These are phyloP conservation scores for Globisporangium carolinianum DNA, from an alignment of 352 stramenopile genomes.

Conservation along the genomic window DNA sequence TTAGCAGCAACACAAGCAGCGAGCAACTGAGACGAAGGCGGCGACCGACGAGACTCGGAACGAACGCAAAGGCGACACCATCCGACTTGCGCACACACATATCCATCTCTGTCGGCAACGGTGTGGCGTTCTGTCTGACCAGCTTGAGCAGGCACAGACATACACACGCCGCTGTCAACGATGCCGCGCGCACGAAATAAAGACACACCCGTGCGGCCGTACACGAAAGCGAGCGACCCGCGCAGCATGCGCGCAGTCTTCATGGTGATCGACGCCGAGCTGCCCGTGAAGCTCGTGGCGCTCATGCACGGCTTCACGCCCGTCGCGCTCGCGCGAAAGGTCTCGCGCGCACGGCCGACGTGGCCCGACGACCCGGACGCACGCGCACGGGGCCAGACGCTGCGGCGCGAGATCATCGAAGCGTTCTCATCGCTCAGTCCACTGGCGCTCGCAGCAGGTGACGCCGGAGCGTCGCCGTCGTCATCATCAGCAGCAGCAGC, in stretches of 20 bases:
- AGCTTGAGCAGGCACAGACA: neutral
- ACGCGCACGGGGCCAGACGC: neutral
- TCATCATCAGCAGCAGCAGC: too few species aligned
- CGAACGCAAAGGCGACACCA: too few species aligned
- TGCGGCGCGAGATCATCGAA: neutral
- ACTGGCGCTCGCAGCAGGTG: neutral
- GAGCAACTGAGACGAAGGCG: too few species aligned
- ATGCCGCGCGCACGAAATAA: neutral
- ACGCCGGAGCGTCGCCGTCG: neutral
- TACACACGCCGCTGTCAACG: neutral
- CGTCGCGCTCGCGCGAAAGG: neutral
- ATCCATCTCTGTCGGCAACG: too few species aligned
- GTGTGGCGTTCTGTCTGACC: too few species aligned
- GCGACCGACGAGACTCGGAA: too few species aligned
- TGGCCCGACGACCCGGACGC: neutral
- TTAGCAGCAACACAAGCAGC: too few species aligned
- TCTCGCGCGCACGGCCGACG: neutral
- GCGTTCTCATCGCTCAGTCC: neutral
- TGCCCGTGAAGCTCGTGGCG: neutral
- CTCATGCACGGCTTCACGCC: slow-evolving; percentile 1
- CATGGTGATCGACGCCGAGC: slow-evolving; percentile 1
- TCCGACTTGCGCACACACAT: too few species aligned
- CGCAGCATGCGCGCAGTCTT: neutral
- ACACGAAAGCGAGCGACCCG: slow-evolving; percentile 1
- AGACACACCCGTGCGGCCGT: neutral